These are phyloP conservation scores for Penicillium brasilianum DNA, from an alignment of 2,329 filamentous ascomycete species.

Conservation along the genomic window DNA sequence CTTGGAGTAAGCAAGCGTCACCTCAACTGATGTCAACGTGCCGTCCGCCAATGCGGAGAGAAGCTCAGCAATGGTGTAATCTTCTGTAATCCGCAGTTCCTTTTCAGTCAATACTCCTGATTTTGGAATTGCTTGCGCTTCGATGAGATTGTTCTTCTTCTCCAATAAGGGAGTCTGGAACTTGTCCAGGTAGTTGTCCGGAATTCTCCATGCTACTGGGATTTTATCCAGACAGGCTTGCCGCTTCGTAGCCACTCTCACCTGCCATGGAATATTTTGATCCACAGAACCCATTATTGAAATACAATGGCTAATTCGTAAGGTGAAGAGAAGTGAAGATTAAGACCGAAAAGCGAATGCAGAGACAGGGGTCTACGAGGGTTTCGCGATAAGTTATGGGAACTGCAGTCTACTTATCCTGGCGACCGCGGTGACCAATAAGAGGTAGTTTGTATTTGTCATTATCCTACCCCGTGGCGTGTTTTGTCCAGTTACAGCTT, in stretches of 20 bases:
- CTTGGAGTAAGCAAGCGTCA: constrained; percentile 55
- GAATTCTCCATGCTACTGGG: constrained; percentile 25
- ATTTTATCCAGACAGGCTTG: constrained; percentile 22
- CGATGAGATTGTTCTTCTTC: constrained; percentile 26
- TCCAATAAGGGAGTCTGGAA: constrained; percentile 20
- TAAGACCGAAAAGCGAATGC: background rate
- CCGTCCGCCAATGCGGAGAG: constrained; percentile 34
- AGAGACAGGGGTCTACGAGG: background rate
- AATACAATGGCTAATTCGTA: background rate
- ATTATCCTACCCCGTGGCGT: background rate
- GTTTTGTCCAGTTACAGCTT: background rate
- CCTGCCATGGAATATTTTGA: constrained; percentile 13
- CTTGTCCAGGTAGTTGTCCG: constrained; percentile 14
- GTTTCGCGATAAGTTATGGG: background rate
- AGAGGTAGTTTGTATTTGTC: background rate
- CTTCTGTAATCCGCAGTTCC: constrained; percentile 57
- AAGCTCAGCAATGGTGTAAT: constrained; percentile 44
- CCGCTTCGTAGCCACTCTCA: constrained; percentile 22
- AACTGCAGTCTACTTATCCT: background rate
- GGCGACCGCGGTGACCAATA: background rate
- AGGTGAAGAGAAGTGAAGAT: background rate
- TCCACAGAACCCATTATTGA: constrained; percentile 9
- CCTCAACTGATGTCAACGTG: constrained; percentile 44
- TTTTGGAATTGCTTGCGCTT: constrained; percentile 20
- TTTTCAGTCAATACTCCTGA: constrained; percentile 51